Evolutionary conservation across 2,329 filamentous ascomycete genomes (phyloP).

Genomic region (Pseudogymnoascus sp.): DNA sequence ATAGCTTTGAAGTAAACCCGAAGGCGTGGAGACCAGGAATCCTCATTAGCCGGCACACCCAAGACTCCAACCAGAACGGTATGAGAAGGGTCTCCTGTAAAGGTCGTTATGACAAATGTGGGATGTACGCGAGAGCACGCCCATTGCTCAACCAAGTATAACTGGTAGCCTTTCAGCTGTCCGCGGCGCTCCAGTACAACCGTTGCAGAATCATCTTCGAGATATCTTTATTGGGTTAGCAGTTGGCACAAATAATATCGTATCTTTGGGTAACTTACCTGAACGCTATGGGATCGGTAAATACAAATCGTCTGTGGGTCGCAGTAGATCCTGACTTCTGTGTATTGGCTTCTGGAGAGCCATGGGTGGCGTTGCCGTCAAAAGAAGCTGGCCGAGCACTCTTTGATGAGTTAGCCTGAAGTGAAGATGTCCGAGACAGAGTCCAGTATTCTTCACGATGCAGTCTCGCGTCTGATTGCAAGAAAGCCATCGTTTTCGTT

Average conservation of each 20-base stretch:
- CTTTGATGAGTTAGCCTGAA: background rate
- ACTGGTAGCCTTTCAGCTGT: slow-evolving; percentile 73
- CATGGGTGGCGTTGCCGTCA: slow-evolving; percentile 9
- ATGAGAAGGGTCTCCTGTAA: slow-evolving; percentile 78
- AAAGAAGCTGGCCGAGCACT: background rate
- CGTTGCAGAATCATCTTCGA: slow-evolving; percentile 76
- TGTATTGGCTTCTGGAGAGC: background rate
- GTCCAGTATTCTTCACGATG: slow-evolving; percentile 9
- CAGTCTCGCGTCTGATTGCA: background rate
- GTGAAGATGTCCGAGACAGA: background rate
- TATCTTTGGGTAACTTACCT: slow-evolving; percentile 26
- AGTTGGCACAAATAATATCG: background rate
- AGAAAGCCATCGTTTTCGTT: background rate
- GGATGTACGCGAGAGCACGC: slow-evolving; percentile 84
- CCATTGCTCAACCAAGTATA: slow-evolving; percentile 97
- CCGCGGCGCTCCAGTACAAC: slow-evolving; percentile 63
- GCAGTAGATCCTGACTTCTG: background rate
- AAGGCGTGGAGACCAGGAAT: slow-evolving; percentile 68
- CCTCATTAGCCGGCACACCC: slow-evolving; percentile 71
- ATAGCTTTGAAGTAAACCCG: slow-evolving; percentile 80
- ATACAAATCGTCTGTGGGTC: slow-evolving; percentile 44
- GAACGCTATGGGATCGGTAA: slow-evolving; percentile 59
- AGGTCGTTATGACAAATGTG: slow-evolving; percentile 85
- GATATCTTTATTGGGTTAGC: slow-evolving; percentile 43
- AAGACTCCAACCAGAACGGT: slow-evolving; percentile 72